These are phyloP conservation scores for Cyberlindnera nakhonratchasimensis DNA, from an alignment of 805 yeast genomes.

Conservation along the genomic window DNA sequence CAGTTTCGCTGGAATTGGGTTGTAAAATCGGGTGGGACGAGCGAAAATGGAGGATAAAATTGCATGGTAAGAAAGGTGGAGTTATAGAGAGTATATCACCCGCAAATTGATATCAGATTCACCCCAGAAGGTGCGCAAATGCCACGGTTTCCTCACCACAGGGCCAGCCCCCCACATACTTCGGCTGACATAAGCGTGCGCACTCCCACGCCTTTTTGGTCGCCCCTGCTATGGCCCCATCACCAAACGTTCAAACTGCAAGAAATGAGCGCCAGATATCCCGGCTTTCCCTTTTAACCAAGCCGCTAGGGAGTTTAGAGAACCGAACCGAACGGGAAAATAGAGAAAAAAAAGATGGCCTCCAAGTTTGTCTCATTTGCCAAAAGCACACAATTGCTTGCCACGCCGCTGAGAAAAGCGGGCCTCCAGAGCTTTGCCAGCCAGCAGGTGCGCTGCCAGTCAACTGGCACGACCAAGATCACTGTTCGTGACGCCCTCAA, in stretches of 20 bases:
- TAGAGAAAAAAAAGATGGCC: background rate
- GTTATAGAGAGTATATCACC: too few species aligned
- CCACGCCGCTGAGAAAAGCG: constrained; percentile 6
- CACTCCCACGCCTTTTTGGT: constrained; percentile 5
- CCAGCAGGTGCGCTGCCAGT: constrained; percentile 14
- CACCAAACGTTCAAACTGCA: constrained; percentile 2
- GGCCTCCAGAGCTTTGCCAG: constrained; percentile 8
- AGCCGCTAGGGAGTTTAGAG: too few species aligned
- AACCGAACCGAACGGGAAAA: background rate
- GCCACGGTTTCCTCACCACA: too few species aligned
- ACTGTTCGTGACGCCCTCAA: constrained; percentile 97
- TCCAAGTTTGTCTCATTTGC: constrained; percentile 15
- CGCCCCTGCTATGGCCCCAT: constrained; percentile 7
- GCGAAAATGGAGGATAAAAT: too few species aligned
- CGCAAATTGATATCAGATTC: too few species aligned
- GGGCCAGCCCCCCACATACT: too few species aligned
- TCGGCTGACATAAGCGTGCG: background rate
- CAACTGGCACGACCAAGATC: constrained; percentile 35
- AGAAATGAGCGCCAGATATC: too few species aligned
- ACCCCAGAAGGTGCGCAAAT: too few species aligned
- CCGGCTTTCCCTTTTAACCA: too few species aligned
- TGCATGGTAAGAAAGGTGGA: too few species aligned
- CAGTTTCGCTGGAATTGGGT: background rate
- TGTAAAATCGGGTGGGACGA: constrained; percentile 2
- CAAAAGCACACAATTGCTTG: constrained; percentile 19